Base-by-base conservation (phyloP, 495 filamentous ascomycete species). In the Penicillium soppii region DNA sequence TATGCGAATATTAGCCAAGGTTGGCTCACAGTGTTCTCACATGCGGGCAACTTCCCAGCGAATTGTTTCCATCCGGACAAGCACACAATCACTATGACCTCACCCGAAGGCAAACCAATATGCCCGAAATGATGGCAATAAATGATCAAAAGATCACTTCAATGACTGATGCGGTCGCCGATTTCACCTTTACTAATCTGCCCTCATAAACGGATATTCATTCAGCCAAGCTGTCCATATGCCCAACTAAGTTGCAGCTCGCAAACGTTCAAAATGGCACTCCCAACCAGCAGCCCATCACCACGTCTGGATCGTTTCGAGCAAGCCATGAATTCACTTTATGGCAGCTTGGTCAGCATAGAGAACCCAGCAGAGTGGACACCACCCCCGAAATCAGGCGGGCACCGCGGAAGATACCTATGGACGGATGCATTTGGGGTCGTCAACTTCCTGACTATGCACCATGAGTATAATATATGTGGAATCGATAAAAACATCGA, bases 381-480 rank as follows among this genome's bases (percentile, higher is more conserved):
- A 6, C 74, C 76, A 7, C 76, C 77, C 1, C 73, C 69, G 0
- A 70, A 68, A 26, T 78, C 81, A 0, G 83, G 79, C n/a, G 84
- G 82, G 8, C 82, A 86, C 53, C 72, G 65, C n/a, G 85, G 85
- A 27, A 75, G 85, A 16, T 87, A 87, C 58, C 73, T 87, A 25
- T 86, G 83, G 84, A 85, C 81, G 0, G 84, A 87, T 52, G 83
- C 83, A 1, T 87, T 86, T 53, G 84, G 83, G n/a, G 79, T 88
- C 3, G 41, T 87, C 50, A 85, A 87, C 57, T 78, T 88, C 53
- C 59, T 87, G 27, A 87, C 85, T 20, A 69, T 88, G 10, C 74
- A 79, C 53, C 63, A 61, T 8, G 75, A 79, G 35, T 58, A 66
- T 21, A 51, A 43, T 7, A 38, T 20, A 2, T 49, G 53, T 10